phyloP scores from a whole-genome alignment of 768 basidiomycete species.

The Kondoa subrosea region DNA sequence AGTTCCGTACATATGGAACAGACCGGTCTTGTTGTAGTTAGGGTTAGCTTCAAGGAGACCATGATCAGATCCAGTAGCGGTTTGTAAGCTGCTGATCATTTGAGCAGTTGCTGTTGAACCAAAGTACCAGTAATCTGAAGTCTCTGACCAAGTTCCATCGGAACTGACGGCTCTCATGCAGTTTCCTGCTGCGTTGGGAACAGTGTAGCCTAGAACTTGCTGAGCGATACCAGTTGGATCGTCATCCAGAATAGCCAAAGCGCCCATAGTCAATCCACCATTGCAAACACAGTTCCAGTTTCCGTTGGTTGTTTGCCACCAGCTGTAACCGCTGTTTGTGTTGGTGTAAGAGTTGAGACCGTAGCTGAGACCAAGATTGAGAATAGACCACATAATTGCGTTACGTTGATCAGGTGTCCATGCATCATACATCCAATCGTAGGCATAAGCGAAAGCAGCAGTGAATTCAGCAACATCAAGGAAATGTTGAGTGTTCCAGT shows the following conservation, averaged over 20 bases:
- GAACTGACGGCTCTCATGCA: conserved; percentile 42
- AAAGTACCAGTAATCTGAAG: conserved; percentile 65
- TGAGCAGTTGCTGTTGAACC: conserved; percentile 44
- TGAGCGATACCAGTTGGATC: conserved; percentile 57
- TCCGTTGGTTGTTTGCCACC: conserved; percentile 40
- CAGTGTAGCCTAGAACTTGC: conserved; percentile 48
- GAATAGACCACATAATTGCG: conserved; percentile 52
- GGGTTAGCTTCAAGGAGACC: conserved; percentile 54
- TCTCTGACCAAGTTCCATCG: conserved; percentile 88
- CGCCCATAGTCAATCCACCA: conserved; percentile 66
- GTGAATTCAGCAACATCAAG: conserved; percentile 34
- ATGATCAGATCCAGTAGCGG: conserved; percentile 71
- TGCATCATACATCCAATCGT: conserved; percentile 84
- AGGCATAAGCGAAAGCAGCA: conserved; percentile 65
- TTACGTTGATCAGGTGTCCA: conserved; percentile 59
- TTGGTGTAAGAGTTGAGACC: conserved; percentile 20
- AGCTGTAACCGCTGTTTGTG: conserved; percentile 16
- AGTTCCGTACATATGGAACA: conserved; percentile 74
- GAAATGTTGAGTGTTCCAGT: conserved; percentile 84
- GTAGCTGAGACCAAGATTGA: conserved; percentile 51
- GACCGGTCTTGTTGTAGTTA: conserved; percentile 53
- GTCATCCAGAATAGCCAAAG: conserved; percentile 66
- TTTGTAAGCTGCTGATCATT: conserved; percentile 60
- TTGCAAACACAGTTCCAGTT: conserved; percentile 98
- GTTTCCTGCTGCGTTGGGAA: conserved; percentile 57